Percentiles rank a stretch among this genome's conserved stretches.
phyloP scores from a whole-genome alignment of 225 moss, liverwort and hornwort genomes.

The Anthoceros angustus region DNA sequence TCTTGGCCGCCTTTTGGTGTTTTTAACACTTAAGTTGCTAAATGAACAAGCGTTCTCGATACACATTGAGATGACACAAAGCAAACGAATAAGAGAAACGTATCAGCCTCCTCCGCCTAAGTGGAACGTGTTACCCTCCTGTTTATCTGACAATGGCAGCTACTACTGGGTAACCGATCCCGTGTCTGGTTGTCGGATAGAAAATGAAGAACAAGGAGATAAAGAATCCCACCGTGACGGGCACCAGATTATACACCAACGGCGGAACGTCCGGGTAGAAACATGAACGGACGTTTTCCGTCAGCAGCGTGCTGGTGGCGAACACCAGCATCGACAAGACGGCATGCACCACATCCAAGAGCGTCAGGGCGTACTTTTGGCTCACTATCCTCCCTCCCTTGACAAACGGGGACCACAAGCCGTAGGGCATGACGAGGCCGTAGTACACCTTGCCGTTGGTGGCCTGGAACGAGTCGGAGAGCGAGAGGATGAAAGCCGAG shows the following conservation, averaged over 20 bases:
- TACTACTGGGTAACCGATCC: constrained; percentile 26
- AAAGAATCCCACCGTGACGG: constrained; percentile 21
- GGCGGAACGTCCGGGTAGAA: constrained; percentile 15
- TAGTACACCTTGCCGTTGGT: constrained; percentile 26
- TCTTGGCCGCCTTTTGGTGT: too few species aligned
- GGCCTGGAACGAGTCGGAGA: constrained; percentile 29
- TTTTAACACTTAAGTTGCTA: too few species aligned
- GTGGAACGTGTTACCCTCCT: too few species aligned
- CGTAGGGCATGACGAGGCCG: constrained; percentile 23
- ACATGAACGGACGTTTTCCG: constrained; percentile 19
- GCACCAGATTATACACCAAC: constrained; percentile 13
- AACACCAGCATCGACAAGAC: constrained; percentile 22
- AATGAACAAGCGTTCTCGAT: too few species aligned
- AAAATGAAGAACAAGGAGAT: constrained; percentile 20
- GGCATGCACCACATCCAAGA: constrained; percentile 20
- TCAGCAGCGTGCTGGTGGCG: constrained; percentile 25
- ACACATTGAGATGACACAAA: too few species aligned
- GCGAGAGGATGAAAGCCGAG: constrained; percentile 13
- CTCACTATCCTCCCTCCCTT: constrained; percentile 18
- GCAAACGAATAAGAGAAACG: too few species aligned
- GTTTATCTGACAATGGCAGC: neutral
- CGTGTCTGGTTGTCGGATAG: constrained; percentile 23
- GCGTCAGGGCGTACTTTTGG: constrained; percentile 19
- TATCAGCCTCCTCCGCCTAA: too few species aligned
- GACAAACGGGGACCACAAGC: constrained; percentile 28